Evolutionary conservation across 139 green algal genomes (phyloP).

Genomic region (Yamagishiella unicocca): DNA sequence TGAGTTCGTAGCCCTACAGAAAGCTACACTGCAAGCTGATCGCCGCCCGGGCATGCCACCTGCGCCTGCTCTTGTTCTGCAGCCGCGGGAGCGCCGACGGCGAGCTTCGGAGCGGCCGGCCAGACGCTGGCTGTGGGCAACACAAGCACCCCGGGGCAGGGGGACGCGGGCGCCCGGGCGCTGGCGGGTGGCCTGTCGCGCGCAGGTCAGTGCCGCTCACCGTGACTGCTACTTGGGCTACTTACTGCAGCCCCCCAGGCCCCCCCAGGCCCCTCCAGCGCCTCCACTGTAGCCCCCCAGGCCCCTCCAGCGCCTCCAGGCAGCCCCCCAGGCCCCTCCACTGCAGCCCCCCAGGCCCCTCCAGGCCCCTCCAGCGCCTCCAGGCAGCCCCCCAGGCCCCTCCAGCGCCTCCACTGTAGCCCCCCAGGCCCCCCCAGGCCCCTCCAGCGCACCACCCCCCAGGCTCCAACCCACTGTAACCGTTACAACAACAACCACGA

Average conservation of each 20-base stretch:
- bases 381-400: not conserved
- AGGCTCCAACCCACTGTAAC: too few relatives aligned
- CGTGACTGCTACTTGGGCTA: too few relatives aligned
- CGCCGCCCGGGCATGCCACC: too few relatives aligned
- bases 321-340: too few relatives aligned
- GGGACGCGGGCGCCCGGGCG: not conserved
- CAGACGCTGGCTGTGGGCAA: not conserved
- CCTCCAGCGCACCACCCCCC: too few relatives aligned
- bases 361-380: not conserved
- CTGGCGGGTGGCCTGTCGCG: slow-evolving; percentile 17
- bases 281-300: not conserved
- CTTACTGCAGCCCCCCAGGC: too few relatives aligned
- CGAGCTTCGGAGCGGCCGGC: slow-evolving; percentile 31
- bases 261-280: not conserved
- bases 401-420: too few relatives aligned
- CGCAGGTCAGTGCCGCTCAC: slow-evolving; percentile 24
- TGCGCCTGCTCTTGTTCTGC: slow-evolving; percentile 1
- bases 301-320: too few relatives aligned
- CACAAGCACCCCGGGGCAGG: not conserved
- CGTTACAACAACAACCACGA: too few relatives aligned
- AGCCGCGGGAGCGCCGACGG: slow-evolving; percentile 1
- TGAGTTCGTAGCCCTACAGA: too few relatives aligned
- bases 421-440: not conserved
- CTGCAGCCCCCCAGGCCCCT: too few relatives aligned
- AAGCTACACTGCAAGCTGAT: too few relatives aligned